phyloP scores from a whole-genome alignment of 805 yeast species.

The Candida arabinofermentans region DNA sequence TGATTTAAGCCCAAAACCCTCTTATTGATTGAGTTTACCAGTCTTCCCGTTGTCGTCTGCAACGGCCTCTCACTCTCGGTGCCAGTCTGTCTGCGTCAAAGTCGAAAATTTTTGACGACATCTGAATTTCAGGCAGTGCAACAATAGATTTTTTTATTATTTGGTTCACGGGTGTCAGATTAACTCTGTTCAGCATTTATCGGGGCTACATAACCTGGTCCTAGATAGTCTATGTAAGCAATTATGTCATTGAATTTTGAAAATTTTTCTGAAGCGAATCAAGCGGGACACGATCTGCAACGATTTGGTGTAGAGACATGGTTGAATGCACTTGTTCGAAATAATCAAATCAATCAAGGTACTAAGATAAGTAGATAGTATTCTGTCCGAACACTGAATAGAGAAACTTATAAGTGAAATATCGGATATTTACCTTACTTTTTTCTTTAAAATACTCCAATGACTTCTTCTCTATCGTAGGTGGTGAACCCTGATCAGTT shows the following conservation, averaged over 20 bases:
- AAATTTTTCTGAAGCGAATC: not conserved
- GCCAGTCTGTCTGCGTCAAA: not conserved
- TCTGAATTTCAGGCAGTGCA: not conserved
- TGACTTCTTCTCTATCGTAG: not conserved
- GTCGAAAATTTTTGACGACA: not conserved
- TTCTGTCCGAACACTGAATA: too few relatives aligned
- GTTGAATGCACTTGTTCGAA: too few relatives aligned
- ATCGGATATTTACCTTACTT: too few relatives aligned
- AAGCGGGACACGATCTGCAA: not conserved
- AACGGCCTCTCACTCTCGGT: too few relatives aligned
- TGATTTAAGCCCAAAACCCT: not conserved
- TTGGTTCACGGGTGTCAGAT: too few relatives aligned
- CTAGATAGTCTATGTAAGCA: not conserved
- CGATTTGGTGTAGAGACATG: too few relatives aligned
- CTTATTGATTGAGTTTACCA: not conserved
- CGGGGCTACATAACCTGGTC: slow-evolving; percentile 1
- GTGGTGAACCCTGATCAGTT: not conserved
- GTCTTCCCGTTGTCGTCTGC: not conserved
- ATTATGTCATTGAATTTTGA: not conserved
- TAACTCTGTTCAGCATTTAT: too few relatives aligned
- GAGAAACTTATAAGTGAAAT: too few relatives aligned
- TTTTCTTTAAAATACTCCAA: too few relatives aligned
- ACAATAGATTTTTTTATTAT: not conserved
- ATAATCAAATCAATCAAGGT: too few relatives aligned
- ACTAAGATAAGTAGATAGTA: too few relatives aligned